Evolutionary conservation across 306 rosid species (phyloP).

Genomic region (Citrullus mucosospermus): DNA sequence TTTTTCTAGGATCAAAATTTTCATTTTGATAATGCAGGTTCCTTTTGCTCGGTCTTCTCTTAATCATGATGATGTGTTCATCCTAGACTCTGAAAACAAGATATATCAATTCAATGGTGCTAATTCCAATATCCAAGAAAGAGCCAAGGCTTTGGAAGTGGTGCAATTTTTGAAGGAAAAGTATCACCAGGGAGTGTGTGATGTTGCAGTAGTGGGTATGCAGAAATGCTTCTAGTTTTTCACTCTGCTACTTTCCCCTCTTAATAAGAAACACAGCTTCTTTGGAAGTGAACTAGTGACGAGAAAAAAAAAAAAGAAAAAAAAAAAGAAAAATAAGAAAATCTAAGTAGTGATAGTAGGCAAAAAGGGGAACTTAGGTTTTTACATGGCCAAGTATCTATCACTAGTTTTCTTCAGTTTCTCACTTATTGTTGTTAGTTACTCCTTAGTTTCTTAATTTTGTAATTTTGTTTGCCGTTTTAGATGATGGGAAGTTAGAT

Average conservation of each 20-base stretch:
- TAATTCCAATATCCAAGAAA: slow-evolving; percentile 92
- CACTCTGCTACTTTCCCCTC: neutral
- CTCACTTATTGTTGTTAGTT: slow-evolving; percentile 14
- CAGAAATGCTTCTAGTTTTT: neutral
- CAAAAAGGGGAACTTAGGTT: neutral
- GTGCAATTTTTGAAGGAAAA: slow-evolving; percentile 88
- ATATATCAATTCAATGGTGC: slow-evolving; percentile 96
- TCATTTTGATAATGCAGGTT: slow-evolving; percentile 44
- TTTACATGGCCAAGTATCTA: neutral
- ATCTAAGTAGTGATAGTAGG: neutral
- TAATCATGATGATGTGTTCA: slow-evolving; percentile 94
- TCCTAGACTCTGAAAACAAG: slow-evolving; percentile 70
- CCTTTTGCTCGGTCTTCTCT: slow-evolving; percentile 89
- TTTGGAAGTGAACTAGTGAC: neutral
- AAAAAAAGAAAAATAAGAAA: too few species aligned
- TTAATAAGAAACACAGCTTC: neutral
- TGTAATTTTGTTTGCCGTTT: neutral
- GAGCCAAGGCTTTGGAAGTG: slow-evolving; percentile 95
- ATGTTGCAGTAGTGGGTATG: slow-evolving; percentile 94
- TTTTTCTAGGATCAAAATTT: slow-evolving; percentile 12
- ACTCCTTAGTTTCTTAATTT: neutral
- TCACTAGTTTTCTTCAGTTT: neutral
- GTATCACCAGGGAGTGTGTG: slow-evolving; percentile 71
- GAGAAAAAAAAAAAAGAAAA: neutral
- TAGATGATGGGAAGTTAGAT: slow-evolving; percentile 13